A percentile compares a stretch with the other conserved stretches of the same genome.
These are phyloP conservation scores for Balakata baccata DNA, from an alignment of 345 rosid genomes.

Conservation along the genomic window DNA sequence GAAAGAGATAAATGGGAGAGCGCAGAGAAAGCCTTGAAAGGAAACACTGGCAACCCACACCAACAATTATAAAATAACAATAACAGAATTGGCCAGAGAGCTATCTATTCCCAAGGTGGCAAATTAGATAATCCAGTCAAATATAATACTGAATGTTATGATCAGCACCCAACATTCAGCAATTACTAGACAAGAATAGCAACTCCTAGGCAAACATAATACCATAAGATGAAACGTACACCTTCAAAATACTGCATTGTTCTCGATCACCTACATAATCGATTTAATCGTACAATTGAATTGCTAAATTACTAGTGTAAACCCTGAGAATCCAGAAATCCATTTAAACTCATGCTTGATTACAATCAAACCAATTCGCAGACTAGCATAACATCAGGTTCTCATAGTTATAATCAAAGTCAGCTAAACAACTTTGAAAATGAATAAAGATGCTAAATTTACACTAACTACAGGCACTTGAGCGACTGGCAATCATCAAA, in stretches of 20 bases:
- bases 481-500: background rate
- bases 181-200: background rate
- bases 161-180: background rate
- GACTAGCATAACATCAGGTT: background rate
- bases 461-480: conserved; percentile 1
- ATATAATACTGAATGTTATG: background rate
- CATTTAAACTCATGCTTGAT: background rate
- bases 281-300: background rate
- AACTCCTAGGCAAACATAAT: background rate
- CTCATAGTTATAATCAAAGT: background rate
- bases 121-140: background rate
- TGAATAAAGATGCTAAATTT: background rate
- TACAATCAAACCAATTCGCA: background rate
- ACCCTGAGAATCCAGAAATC: background rate
- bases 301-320: background rate
- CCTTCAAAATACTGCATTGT: no score
- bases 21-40: background rate
- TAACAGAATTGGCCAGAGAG: background rate
- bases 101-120: background rate
- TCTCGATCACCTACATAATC: background rate
- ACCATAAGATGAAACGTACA: no score
- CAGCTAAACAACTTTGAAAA: background rate
- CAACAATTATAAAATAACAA: background rate
- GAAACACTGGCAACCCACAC: background rate
- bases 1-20: no score